Base-by-base conservation (phyloP, 163 green algal genomes). In the Scenedesmus sp. region DNA sequence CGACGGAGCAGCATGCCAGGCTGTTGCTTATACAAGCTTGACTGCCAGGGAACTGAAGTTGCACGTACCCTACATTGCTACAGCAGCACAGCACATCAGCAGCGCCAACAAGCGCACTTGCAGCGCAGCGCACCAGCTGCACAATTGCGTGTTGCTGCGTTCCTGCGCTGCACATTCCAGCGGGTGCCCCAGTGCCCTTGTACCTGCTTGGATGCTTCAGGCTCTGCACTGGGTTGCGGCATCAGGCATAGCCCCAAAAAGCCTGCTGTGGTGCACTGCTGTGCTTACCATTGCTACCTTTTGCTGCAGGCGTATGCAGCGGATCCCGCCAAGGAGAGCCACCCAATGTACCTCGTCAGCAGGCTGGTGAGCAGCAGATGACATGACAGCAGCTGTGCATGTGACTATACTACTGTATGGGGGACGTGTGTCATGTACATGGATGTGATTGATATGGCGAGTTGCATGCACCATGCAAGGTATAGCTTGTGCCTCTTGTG, bases 311-410 rank as follows among this genome's bases (percentile, higher is more conserved):
- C 90, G 2, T 64, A 87, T 57, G 56, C 74, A 0, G n/a, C 15
- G 1, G 89, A 93, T 34, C 18, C 23, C 60, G 54, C 81, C 84
- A 54, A 86, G 46, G 62, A 34, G 76, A 87, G 90, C 3, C 76
- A 88, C 62, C 87, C 74, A 2, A 62, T 81, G 70, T 79, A 79
- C 70, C 70, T 79, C 23, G 52, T 23, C 5, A 79, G 70, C 23
- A 12, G 87, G n/a, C 79, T 85, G 91, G 18, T 56, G 54, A 7
- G 91, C 66, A 0, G 52, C 90, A 8, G 90, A 46, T 81, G 64
- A 56, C 90, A 16, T 77, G 85, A 64, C 62, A 60, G 62, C 23
- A 57, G 26, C 20, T 46, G 34, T 57, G 85, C 60, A 18, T 88
- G 79, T 62, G 76, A 46, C 34, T 46, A 1, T 46, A 46, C 34